Conservation (phyloP, 179 eudicot species). For the Pouteria campechiana region DNA sequence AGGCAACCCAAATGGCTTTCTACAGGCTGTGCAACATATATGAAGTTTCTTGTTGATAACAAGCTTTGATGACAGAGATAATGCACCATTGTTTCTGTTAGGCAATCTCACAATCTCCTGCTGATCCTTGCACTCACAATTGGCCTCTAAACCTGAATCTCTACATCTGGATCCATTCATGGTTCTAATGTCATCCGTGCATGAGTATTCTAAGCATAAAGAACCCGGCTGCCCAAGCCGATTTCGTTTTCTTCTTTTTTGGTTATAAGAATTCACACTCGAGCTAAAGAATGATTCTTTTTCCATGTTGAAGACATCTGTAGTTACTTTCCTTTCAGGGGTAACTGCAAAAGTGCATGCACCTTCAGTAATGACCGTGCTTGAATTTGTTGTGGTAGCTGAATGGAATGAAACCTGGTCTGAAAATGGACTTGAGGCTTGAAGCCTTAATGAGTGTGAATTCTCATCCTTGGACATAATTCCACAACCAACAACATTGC, state of each 20-base stretch:
- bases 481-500: constrained; percentile 20
- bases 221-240: no score
- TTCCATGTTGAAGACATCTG: constrained; percentile 15
- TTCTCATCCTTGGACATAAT: constrained; percentile 28
- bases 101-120: no score
- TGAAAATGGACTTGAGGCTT: constrained; percentile 15
- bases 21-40: constrained; percentile 59
- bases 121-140: no score
- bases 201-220: no score
- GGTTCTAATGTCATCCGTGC: no score
- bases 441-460: constrained; percentile 34
- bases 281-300: constrained; percentile 28
- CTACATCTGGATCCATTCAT: no score
- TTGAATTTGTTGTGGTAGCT: constrained; percentile 11
- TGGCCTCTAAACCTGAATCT: no score
- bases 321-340: constrained; percentile 30
- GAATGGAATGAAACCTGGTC: constrained; percentile 15
- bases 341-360: constrained; percentile 28
- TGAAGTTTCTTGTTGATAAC: constrained; percentile 25
- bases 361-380: constrained; percentile 14
- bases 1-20: constrained; percentile 48
- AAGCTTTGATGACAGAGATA: constrained; percentile 12
- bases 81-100: no score
- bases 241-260: constrained; percentile 64
- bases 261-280: constrained; percentile 64